Base-by-base conservation (phyloP, 2,329 filamentous ascomycete species). In the Helminthosporium solani region DNA sequence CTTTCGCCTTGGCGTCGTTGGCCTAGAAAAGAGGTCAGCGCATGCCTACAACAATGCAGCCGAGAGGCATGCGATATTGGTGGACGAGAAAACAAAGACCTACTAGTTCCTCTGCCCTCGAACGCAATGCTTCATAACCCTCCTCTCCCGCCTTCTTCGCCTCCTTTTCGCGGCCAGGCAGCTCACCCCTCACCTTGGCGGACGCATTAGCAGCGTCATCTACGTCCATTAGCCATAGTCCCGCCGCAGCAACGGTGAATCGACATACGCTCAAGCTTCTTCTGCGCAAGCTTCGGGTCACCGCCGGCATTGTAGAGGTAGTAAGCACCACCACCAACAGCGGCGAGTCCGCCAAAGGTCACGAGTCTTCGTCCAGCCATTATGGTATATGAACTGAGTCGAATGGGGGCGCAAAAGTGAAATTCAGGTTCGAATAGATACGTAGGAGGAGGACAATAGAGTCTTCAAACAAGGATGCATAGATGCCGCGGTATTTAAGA, bases 231-330 rank as follows among this genome's bases (percentile, higher is more conserved):
- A 66, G 60, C 35, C 20, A 51, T 38, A 15, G 44, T 19, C 36
- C 30, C 2, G 12, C 37, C 11, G 33, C 15, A 23, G 28, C n/a
- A 40, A 6, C 30, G 27, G 28, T 12, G 14, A 8, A 42, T 45
- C n/a, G 37, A 75, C 84, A 36, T 75, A 96, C 92, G 82, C 77
- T 96, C 88, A 58, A 88, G 80, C 71, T 94, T 79, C 78, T 92
- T 88, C 79, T 90, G 83, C n/a, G 91, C 92, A 40, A 81, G 83
- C 72, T 87, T 88, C 41, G 89, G 79, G 70, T 84, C 81, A 47
- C 92, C 91, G 51, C 92, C 92, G 14, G 91, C 87, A 41, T 75
- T 79, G 78, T 95, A 99, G 53, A 97, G 81, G 77, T 97, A 97
- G 79, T 96, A 97, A 55, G 82, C 83, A 49, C 78, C 81, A 57